Evolutionary conservation across 78 protist genomes (phyloP), one percentile per base, ranked within the genome.

Genomic region (Tieghemostelium lacteum): DNA sequence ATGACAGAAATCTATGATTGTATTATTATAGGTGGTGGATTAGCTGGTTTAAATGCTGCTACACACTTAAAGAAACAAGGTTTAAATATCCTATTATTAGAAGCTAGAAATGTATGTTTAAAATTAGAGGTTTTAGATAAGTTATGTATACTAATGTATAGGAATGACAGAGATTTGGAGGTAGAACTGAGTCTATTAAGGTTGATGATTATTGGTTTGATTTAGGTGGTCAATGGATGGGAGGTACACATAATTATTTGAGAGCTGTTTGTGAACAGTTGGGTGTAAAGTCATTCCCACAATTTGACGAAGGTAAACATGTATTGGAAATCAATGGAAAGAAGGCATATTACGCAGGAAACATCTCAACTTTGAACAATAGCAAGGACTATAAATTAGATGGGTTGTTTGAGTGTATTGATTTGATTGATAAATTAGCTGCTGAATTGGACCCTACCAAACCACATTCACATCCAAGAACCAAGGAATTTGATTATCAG

Each of bases 201-300:
- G 91, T 83, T 14, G 91, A 83, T 34, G 91, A 70, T 31, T 83
- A 83, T 83, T 83, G 91, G 91, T 83, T 83, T 42, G 91, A 83
- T 83, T 70, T 83, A 14, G 91, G 91, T 22, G 91, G 91, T 31
- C 91, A 83, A 69, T 83, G 91, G 91, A 83, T 83, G 91, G 88
- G 91, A 1, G 91, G 91, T 55, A 83, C 91, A 36, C 91, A 83
- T 69, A 58, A 66, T 29, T 37, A 58, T 58, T 69, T 83, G 31
- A 66, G 60, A 42, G 52, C 20, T 0, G 19, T 69, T 14, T 83
- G 91, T 31, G 36, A 83, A 6, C 78, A 83, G 31, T 26, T 83
- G 2, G 80, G 91, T 29, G 62, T 83, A 17, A 5, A 69, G 42
- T 64, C 91, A 39, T 83, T 83, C 39, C 75, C 73, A 36, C 91